These are phyloP conservation scores for Coemansia sp. DNA, from an alignment of 192 early-diverging fungal genomes.

Conservation along the genomic window DNA sequence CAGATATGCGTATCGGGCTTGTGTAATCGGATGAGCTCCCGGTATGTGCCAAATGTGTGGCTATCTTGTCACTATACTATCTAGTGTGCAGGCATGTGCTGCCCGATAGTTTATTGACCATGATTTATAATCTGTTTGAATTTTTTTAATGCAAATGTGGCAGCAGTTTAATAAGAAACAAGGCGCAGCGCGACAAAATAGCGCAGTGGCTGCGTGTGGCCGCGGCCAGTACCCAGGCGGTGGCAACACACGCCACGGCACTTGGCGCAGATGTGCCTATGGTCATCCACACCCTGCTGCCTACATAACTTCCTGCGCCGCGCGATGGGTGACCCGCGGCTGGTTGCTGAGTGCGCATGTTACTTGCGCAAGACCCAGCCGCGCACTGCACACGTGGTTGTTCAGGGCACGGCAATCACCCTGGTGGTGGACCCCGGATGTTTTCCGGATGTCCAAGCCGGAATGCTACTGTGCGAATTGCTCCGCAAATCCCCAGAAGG, in stretches of 20 bases:
- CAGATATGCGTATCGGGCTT: no score
- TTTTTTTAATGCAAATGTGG: no score
- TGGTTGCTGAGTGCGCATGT: constrained; percentile 30
- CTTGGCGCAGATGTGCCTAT: constrained; percentile 20
- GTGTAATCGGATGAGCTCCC: no score
- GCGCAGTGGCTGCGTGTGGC: constrained; percentile 32
- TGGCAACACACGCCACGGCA: constrained; percentile 25
- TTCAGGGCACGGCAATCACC: constrained; percentile 72
- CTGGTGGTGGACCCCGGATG: constrained; percentile 73
- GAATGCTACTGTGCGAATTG: constrained; percentile 66
- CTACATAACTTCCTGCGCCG: neutral
- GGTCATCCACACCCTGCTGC: constrained; percentile 20
- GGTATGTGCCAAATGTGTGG: no score
- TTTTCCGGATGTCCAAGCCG: constrained; percentile 73
- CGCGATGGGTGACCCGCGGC: constrained; percentile 7
- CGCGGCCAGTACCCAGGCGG: constrained; percentile 14
- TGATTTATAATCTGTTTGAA: no score
- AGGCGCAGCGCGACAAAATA: constrained; percentile 11
- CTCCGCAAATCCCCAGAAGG: constrained; percentile 62
- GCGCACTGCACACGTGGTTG: constrained; percentile 53
- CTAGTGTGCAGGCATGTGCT: no score
- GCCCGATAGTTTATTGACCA: no score
- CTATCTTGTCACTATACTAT: no score
- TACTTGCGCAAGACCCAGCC: constrained; percentile 30
- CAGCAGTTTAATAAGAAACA: no score